A percentile compares a stretch with the other conserved stretches of the same genome.
phyloP scores from a whole-genome alignment of 805 yeast species.

The Cyberlindnera maritima region DNA sequence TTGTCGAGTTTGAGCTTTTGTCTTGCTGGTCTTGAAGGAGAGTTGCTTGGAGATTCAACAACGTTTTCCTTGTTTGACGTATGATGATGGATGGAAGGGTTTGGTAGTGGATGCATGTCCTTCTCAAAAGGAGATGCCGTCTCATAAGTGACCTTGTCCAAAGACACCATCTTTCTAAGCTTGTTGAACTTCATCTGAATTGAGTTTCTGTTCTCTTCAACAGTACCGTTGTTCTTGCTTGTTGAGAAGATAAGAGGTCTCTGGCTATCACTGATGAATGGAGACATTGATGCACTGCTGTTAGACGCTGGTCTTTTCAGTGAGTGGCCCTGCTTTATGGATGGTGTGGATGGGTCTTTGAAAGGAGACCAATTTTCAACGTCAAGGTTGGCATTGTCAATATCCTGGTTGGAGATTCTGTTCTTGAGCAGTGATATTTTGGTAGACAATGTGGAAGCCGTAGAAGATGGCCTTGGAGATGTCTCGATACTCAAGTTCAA shows the following conservation, averaged over 20 bases:
- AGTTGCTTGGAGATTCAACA: constrained; percentile 26
- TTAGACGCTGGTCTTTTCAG: constrained; percentile 30
- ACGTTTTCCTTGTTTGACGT: constrained; percentile 11
- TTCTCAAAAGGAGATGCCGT: constrained; percentile 25
- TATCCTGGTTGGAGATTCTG: constrained; percentile 17
- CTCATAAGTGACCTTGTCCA: constrained; percentile 21
- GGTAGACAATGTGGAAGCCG: constrained; percentile 21
- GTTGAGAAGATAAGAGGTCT: constrained; percentile 24
- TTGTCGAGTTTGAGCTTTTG: constrained; percentile 24
- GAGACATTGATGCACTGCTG: constrained; percentile 26
- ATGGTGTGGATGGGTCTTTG: constrained; percentile 29
- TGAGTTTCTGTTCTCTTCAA: constrained; percentile 31
- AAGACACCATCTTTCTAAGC: constrained; percentile 28
- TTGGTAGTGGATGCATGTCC: constrained; percentile 25
- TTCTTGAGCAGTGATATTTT: constrained; percentile 22
- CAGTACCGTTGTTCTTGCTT: constrained; percentile 15
- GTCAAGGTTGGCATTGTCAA: constrained; percentile 24
- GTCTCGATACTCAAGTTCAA: constrained; percentile 47
- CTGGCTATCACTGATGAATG: constrained; percentile 27
- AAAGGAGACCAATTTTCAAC: constrained; percentile 32
- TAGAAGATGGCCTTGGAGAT: constrained; percentile 24
- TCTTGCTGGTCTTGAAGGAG: constrained; percentile 34
- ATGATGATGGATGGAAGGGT: constrained; percentile 26
- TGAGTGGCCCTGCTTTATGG: constrained; percentile 12
- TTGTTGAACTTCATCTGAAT: constrained; percentile 28